Evolutionary conservation across 257 asterid genomes (phyloP), one percentile per base, ranked within the genome.

Genomic region (Nicotiana sylvestris): DNA sequence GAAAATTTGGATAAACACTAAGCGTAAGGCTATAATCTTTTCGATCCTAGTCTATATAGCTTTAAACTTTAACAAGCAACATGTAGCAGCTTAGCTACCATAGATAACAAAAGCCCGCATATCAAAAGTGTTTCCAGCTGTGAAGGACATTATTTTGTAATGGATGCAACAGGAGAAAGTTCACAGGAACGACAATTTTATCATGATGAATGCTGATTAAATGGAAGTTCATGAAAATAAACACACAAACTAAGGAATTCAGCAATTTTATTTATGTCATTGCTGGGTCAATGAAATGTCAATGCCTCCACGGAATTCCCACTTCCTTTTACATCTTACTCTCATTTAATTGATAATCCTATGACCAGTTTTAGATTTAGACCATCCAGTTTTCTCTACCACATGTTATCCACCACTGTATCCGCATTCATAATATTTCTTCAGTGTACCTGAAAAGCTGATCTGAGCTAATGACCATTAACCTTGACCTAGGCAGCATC

Each of bases 161-260:
- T 25, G 33, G 67, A 61, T 61, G 33, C 33, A 61, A 61, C 67
- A 61, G 7, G 67, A 25, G 16, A 61, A 61, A 9, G 17, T 61
- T 61, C 35, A 62, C 15, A 27, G 68, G 32, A 62, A 62, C 13
- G 17, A 10, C 15, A 2, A 25, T 61, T 61, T 57, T 61, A 61
- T 61, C 66, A 21, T 61, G 66, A 9, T 61, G 66, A 61, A 61
- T 61, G 66, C 16, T 3, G 78, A 70, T 43, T 43, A 70, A 72
- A 72, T 46, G 15, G 79, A 46, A 72, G 79, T 72, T 72, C 79
- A 72, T 72, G 79, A 25, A 72, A 46, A 72, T 46, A 72, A 46
- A 72, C 27, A 17, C 79, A 72, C 29, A 39, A 39, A 43, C 15
- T 11, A 69, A 70, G 78, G 58, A 39, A 30, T n/a, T 70, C 78